Base-by-base conservation (phyloP, 306 rosid genomes). In the Datisca glomerata region DNA sequence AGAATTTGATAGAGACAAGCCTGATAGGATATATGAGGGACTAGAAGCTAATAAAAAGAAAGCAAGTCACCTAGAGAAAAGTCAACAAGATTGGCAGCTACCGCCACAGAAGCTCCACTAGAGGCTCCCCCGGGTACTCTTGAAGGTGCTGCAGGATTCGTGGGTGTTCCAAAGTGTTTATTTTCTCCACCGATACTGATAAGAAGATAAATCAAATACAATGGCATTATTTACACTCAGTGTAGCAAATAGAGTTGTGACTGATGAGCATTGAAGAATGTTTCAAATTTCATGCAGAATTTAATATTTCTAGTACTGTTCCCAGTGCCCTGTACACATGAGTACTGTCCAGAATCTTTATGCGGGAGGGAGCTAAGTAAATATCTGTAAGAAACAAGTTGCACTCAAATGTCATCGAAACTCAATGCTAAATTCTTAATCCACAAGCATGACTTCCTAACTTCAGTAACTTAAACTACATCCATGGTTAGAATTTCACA, bases 61-160 rank as follows among this genome's bases (percentile, higher is more conserved):
- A 58, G 55, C 86, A n/a, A n/a, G n/a, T 64, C 44, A 91, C 98
- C 98, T 55, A 91, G 39, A 4, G 96, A 71, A 58, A 91, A 91
- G 68, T 80, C 94, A 42, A 66, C 94, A 23, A 91, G 71, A 65
- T 71, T 58, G 28, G 94, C 87, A 29, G 96, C 96, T 58, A 91
- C 96, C 42, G 94, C 92, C 16, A 84, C 96, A 6, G 98, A 92
- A 57, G 94, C 86, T 46, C 96, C 98, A 57, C 98, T 63, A 22
- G 87, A 91, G 45, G 94, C 66, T 47, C 96, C 98, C 43, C 98
- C 98, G 0, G 98, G 87, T 43, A 72, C 47, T 45, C 79, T 82
- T 28, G 73, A 49, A 59, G 76, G 79, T 5, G 46, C 76, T 23
- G 78, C 65, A 16, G 98, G 98, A 61, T 91, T 91, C 41, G 78